Evolutionary conservation across 768 basidiomycete genomes (phyloP).

Genomic region (Daedaleopsis nitida): DNA sequence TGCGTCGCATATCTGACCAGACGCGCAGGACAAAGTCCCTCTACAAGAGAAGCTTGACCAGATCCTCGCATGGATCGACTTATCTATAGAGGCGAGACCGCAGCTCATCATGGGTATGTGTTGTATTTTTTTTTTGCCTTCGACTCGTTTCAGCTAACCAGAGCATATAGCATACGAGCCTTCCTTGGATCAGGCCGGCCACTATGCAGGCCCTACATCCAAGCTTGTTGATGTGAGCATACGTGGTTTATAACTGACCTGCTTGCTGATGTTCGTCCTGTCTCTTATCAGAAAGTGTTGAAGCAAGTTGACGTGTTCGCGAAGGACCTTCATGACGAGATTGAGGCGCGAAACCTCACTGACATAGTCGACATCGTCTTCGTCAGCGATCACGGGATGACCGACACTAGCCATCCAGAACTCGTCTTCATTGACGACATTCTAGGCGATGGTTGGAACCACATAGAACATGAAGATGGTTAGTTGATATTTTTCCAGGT

Average conservation of each 20-base stretch:
- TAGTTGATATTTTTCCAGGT: not conserved
- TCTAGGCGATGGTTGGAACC: constrained; percentile 59
- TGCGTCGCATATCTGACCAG: not conserved
- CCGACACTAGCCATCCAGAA: constrained; percentile 78
- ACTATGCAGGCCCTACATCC: constrained; percentile 69
- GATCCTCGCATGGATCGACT: constrained; percentile 80
- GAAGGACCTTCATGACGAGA: constrained; percentile 59
- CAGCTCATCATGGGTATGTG: constrained; percentile 72
- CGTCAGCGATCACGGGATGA: constrained; percentile 93
- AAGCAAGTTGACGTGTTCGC: constrained; percentile 73
- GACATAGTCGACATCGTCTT: constrained; percentile 88
- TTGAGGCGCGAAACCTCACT: constrained; percentile 73
- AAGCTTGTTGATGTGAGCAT: constrained; percentile 65
- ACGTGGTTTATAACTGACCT: not conserved
- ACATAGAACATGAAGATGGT: constrained; percentile 76
- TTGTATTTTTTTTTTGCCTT: not conserved
- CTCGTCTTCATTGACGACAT: constrained; percentile 82
- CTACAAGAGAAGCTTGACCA: constrained; percentile 73
- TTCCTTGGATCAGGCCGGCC: constrained; percentile 85
- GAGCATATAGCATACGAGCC: constrained; percentile 71
- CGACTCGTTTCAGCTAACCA: not conserved
- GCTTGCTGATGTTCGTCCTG: not conserved
- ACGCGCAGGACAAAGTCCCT: constrained; percentile 55
- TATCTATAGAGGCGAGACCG: constrained; percentile 70
- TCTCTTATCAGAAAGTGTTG: constrained; percentile 55